These are phyloP conservation scores for Candida chauliodis DNA, from an alignment of 805 yeast species.

Conservation along the genomic window DNA sequence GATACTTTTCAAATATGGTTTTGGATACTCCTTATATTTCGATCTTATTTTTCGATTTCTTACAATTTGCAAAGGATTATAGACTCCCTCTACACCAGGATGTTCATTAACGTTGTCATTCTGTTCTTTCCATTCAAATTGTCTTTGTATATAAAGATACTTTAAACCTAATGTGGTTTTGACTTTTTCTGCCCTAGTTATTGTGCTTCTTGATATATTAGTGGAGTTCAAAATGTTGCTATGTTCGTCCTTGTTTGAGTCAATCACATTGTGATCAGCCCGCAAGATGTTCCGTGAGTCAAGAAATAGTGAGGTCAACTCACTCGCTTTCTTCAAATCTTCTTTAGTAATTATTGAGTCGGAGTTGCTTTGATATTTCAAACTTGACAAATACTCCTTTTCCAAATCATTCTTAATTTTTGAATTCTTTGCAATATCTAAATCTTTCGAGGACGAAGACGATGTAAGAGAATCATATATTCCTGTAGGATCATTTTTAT, in stretches of 20 bases:
- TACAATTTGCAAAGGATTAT: slow-evolving; percentile 80
- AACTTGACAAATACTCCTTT: not conserved
- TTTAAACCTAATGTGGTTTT: slow-evolving; percentile 46
- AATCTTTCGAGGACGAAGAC: not conserved
- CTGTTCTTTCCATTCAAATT: slow-evolving; percentile 23
- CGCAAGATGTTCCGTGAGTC: slow-evolving; percentile 42
- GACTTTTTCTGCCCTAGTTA: slow-evolving; percentile 48
- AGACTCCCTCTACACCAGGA: slow-evolving; percentile 60
- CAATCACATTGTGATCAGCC: slow-evolving; percentile 39
- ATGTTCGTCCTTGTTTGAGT: slow-evolving; percentile 12
- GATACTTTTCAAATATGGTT: slow-evolving; percentile 42
- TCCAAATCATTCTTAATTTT: not conserved
- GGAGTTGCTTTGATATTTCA: not conserved
- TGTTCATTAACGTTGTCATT: slow-evolving; percentile 21
- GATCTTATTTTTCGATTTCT: slow-evolving; percentile 63
- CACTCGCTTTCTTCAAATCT: slow-evolving; percentile 18
- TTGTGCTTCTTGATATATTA: slow-evolving; percentile 20
- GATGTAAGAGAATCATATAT: not conserved
- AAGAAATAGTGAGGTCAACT: slow-evolving; percentile 34
- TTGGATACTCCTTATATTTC: slow-evolving; percentile 47
- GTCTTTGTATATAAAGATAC: slow-evolving; percentile 45
- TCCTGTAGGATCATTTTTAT: not conserved
- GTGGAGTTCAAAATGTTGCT: not conserved
- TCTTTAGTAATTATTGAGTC: slow-evolving; percentile 4
- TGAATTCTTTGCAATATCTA: not conserved